Evolutionary conservation across 495 filamentous ascomycete genomes (phyloP).

Genomic region (Hypoxylon perforatum): DNA sequence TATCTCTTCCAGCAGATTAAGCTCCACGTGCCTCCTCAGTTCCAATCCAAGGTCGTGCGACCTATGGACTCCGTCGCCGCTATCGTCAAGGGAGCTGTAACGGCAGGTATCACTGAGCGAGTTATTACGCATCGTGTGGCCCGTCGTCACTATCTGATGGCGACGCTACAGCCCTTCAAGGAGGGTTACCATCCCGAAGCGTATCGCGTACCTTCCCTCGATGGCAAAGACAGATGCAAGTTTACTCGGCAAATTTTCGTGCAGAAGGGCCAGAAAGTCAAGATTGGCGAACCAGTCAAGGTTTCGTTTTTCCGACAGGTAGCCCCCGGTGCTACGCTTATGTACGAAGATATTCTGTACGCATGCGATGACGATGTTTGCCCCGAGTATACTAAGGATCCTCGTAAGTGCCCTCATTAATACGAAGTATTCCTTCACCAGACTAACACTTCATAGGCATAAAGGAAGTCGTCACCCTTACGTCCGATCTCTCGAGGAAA

Average conservation of each 20-base stretch:
- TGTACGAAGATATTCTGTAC: slow-evolving; percentile 99
- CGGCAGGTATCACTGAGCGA: slow-evolving; percentile 93
- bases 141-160: slow-evolving; percentile 99
- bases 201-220: slow-evolving; percentile 94
- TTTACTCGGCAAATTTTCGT: slow-evolving; percentile 99
- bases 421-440: not conserved
- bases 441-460: slow-evolving; percentile 73
- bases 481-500: slow-evolving; percentile 95
- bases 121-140: slow-evolving; percentile 97
- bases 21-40: slow-evolving; percentile 82
- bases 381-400: slow-evolving; percentile 98
- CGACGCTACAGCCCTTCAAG: slow-evolving; percentile 97
- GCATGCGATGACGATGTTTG: slow-evolving; percentile 98
- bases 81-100: slow-evolving; percentile 81
- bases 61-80: slow-evolving; percentile 83
- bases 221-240: slow-evolving; percentile 98
- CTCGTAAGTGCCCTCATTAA: slow-evolving; percentile 75
- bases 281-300: slow-evolving; percentile 99
- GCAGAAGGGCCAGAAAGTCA: slow-evolving; percentile 97
- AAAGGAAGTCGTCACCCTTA: slow-evolving; percentile 98
- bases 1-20: slow-evolving; percentile 86
- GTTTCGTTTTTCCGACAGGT: slow-evolving; percentile 99
- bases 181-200: slow-evolving; percentile 98
- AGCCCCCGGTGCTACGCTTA: slow-evolving; percentile 94
- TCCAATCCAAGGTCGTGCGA: slow-evolving; percentile 80